These are phyloP conservation scores for Salmacisia buchloeana DNA, from an alignment of 1,284 basidiomycete species.

Conservation along the genomic window DNA sequence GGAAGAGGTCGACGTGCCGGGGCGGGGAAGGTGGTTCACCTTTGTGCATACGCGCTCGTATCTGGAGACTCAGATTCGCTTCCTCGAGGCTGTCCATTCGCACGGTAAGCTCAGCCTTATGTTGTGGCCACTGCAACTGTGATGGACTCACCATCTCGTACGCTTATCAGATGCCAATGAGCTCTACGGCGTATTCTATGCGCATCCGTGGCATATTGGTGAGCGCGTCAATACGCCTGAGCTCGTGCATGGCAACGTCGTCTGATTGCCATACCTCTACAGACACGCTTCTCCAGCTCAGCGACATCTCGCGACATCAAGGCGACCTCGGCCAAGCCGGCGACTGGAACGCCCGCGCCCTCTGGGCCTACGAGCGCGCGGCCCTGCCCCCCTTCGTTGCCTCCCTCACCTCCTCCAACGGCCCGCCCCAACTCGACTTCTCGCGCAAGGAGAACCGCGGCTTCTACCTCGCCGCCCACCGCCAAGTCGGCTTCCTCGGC, in stretches of 20 bases:
- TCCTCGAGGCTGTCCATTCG: slow-evolving; percentile 44
- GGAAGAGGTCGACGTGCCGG: slow-evolving; percentile 29
- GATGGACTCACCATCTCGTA: neutral
- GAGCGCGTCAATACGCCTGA: neutral
- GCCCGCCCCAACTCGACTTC: slow-evolving; percentile 42
- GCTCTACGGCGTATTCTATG: slow-evolving; percentile 36
- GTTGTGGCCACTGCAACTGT: neutral
- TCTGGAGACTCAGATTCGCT: slow-evolving; percentile 43
- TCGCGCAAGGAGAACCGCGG: slow-evolving; percentile 42
- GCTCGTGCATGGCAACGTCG: neutral
- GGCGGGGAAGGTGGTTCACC: slow-evolving; percentile 27
- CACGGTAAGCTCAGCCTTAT: too few species aligned
- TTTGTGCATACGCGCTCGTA: slow-evolving; percentile 45
- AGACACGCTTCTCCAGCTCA: slow-evolving; percentile 43
- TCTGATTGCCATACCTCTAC: neutral
- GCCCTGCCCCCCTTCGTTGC: slow-evolving; percentile 34
- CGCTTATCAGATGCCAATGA: slow-evolving; percentile 39
- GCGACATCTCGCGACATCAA: slow-evolving; percentile 44
- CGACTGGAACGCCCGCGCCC: slow-evolving; percentile 45
- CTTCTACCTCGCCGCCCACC: slow-evolving; percentile 44
- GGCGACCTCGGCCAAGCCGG: slow-evolving; percentile 46
- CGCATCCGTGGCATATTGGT: slow-evolving; percentile 47
- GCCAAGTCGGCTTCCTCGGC: slow-evolving; percentile 41
- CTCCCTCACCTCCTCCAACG: slow-evolving; percentile 33
- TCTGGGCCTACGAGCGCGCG: slow-evolving; percentile 45